Evolutionary conservation across 129 eudicot species (phyloP).

Genomic region (Flaveria sonorensis): DNA sequence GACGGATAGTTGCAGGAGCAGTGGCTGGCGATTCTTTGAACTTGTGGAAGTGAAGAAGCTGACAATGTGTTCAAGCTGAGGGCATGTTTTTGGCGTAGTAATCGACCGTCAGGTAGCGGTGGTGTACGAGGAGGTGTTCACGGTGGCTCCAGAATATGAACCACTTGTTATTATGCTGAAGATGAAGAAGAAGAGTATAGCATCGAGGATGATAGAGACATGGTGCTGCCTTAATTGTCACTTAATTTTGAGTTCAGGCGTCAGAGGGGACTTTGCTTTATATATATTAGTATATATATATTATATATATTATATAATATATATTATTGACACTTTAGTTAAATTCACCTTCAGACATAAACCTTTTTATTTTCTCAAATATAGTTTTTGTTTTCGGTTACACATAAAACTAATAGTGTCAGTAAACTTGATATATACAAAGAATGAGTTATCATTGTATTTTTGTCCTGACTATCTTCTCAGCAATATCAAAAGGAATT

Average conservation of each 20-base stretch:
- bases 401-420: too few species aligned
- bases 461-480: too few species aligned
- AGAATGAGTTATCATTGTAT: too few species aligned
- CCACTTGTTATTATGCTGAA: constrained; percentile 10
- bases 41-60: constrained; percentile 59
- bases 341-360: too few species aligned
- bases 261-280: background rate
- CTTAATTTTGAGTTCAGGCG: background rate
- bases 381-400: too few species aligned
- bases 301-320: too few species aligned
- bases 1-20: constrained; percentile 84
- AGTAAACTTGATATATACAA: too few species aligned
- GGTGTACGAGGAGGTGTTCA: constrained; percentile 25
- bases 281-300: too few species aligned
- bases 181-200: constrained; percentile 26
- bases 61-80: constrained; percentile 71
- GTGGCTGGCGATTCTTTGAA: constrained; percentile 60
- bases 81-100: constrained; percentile 78
- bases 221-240: background rate
- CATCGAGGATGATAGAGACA: constrained; percentile 10
- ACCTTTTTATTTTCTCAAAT: too few species aligned
- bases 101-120: constrained; percentile 54
- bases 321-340: too few species aligned
- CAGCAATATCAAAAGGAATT: too few species aligned
- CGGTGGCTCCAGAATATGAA: constrained; percentile 6